Conservation (phyloP, 495 filamentous ascomycete species). For the Xylaria acuta region DNA sequence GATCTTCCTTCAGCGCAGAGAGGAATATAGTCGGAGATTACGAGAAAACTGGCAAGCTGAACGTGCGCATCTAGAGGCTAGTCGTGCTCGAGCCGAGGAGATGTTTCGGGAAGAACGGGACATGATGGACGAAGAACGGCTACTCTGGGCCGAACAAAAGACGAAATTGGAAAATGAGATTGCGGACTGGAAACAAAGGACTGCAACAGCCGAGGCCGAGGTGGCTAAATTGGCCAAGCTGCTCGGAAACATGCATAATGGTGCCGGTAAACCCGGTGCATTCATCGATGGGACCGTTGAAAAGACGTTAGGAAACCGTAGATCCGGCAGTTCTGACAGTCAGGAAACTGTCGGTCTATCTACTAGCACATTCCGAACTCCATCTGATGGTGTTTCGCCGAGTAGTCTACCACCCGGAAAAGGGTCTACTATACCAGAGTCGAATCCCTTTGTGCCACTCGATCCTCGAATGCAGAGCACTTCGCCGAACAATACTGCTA, state of each 20-base stretch:
- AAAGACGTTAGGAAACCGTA: constrained; percentile 7
- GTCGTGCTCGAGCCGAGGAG: constrained; percentile 51
- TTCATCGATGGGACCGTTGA: constrained; percentile 28
- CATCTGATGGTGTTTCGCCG: constrained; percentile 30
- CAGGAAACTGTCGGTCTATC: constrained; percentile 27
- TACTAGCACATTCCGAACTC: constrained; percentile 17
- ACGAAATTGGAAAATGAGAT: constrained; percentile 38
- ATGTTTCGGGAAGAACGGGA: constrained; percentile 53
- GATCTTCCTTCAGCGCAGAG: constrained; percentile 46
- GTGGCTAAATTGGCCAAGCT: constrained; percentile 30
- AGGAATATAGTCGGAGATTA: constrained; percentile 49
- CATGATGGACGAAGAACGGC: constrained; percentile 53
- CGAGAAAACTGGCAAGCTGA: constrained; percentile 54
- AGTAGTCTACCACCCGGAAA: constrained; percentile 14
- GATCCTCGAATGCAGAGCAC: constrained; percentile 40
- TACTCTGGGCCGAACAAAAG: constrained; percentile 48
- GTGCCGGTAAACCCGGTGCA: not conserved
- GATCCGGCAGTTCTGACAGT: constrained; percentile 37
- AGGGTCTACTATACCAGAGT: constrained; percentile 39
- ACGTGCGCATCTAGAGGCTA: constrained; percentile 52
- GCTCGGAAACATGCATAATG: constrained; percentile 16
- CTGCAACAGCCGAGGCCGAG: constrained; percentile 32
- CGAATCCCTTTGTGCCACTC: constrained; percentile 39
- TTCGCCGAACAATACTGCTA: constrained; percentile 27
- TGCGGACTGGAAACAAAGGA: constrained; percentile 35